Evolutionary conservation across 2,329 filamentous ascomycete genomes (phyloP).

Genomic region (Chaetomiaceae sp.): DNA sequence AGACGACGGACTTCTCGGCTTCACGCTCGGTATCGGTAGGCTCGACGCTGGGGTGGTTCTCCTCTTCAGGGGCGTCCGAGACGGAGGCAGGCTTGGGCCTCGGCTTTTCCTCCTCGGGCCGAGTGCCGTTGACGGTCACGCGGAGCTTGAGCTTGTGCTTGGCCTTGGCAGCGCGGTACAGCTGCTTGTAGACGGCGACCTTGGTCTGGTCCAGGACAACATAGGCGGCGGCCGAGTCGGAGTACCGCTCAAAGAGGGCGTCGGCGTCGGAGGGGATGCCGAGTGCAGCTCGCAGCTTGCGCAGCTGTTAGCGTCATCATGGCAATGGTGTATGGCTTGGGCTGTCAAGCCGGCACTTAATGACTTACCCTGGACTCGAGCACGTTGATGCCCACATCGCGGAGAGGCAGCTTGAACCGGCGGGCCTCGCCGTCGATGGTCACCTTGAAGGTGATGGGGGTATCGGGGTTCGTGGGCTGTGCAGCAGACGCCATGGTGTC

Average conservation of each 20-base stretch:
- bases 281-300: slow-evolving; percentile 66
- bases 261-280: slow-evolving; percentile 57
- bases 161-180: slow-evolving; percentile 93
- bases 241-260: slow-evolving; percentile 83
- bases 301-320: not conserved
- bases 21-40: slow-evolving; percentile 19
- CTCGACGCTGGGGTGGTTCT: slow-evolving; percentile 31
- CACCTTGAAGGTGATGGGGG: slow-evolving; percentile 81
- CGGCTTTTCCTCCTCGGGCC: slow-evolving; percentile 8
- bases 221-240: slow-evolving; percentile 81
- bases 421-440: slow-evolving; percentile 69
- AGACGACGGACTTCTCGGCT: slow-evolving; percentile 22
- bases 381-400: slow-evolving; percentile 69
- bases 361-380: slow-evolving; percentile 84
- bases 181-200: slow-evolving; percentile 85
- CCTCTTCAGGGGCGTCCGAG: slow-evolving; percentile 12
- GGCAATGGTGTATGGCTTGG: slow-evolving; percentile 7
- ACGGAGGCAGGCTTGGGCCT: not conserved
- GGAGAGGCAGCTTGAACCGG: slow-evolving; percentile 84
- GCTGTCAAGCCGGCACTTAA: no score
- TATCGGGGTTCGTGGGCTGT: slow-evolving; percentile 53
- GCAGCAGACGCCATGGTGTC: slow-evolving; percentile 35
- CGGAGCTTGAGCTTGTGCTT: slow-evolving; percentile 95
- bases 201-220: slow-evolving; percentile 76
- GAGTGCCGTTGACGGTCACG: slow-evolving; percentile 48